Percentiles rank a stretch among this genome's conserved stretches.
Evolutionary conservation across 768 basidiomycete genomes (phyloP).

Genomic region (Auriscalpium vulgare): DNA sequence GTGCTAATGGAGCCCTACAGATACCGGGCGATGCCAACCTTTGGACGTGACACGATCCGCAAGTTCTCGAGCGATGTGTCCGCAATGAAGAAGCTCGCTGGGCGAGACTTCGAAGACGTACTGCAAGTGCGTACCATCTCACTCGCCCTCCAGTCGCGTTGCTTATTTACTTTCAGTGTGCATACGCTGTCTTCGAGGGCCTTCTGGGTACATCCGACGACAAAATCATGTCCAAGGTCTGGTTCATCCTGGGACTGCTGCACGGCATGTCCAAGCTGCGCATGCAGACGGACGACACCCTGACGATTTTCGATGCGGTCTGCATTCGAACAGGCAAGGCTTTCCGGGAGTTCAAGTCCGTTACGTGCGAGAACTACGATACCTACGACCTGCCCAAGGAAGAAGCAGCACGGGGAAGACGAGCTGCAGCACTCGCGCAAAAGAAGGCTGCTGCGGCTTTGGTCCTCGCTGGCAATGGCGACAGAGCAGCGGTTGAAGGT

Average conservation of each 20-base stretch:
- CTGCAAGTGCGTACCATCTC: conserved; percentile 13
- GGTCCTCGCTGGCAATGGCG: too few relatives aligned
- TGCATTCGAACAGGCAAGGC: neutral
- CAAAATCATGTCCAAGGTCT: conserved; percentile 21
- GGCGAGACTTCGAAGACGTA: conserved; percentile 23
- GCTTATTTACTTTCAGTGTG: neutral
- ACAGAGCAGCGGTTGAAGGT: too few relatives aligned
- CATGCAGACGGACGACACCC: conserved; percentile 29
- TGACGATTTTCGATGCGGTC: conserved; percentile 17
- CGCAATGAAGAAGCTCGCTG: conserved; percentile 21
- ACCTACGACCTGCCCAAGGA: conserved; percentile 33
- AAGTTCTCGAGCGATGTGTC: conserved; percentile 17
- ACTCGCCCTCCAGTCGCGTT: too few relatives aligned
- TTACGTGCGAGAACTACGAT: conserved; percentile 19
- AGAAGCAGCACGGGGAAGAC: conserved; percentile 10
- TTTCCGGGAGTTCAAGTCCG: conserved; percentile 25
- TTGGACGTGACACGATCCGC: conserved; percentile 18
- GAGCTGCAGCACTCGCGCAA: conserved; percentile 1
- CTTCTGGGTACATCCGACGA: conserved; percentile 17
- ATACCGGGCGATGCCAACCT: conserved; percentile 14
- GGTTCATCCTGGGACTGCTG: conserved; percentile 1
- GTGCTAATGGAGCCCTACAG: neutral
- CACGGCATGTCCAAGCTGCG: conserved; percentile 25
- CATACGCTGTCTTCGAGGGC: conserved; percentile 14
- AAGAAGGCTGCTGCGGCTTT: neutral